phyloP scores from a whole-genome alignment of 495 filamentous ascomycete genomes.

The Tuber microsphaerosporum region DNA sequence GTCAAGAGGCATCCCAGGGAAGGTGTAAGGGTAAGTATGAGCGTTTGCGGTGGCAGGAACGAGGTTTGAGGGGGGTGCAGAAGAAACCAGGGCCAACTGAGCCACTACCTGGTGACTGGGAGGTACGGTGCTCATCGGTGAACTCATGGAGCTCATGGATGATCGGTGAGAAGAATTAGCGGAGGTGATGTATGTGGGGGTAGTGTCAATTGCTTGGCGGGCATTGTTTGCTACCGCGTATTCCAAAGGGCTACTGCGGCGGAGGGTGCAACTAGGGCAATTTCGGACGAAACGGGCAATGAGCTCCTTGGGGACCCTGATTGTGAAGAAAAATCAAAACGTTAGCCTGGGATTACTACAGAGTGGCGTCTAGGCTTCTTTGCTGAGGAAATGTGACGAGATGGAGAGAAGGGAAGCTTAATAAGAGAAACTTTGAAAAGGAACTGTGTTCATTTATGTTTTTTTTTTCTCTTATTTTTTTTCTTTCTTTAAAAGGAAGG shows the following conservation, averaged over 20 bases:
- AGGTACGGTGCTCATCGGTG: constrained; percentile 19
- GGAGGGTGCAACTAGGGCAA: constrained; percentile 46
- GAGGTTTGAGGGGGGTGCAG: constrained; percentile 24
- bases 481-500: not conserved
- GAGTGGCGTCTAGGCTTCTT: not conserved
- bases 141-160: constrained; percentile 29
- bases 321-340: not conserved
- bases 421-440: not conserved
- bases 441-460: not conserved
- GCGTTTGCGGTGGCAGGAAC: constrained; percentile 19
- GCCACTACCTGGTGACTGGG: constrained; percentile 17
- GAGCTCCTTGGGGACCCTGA: constrained; percentile 54
- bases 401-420: constrained; percentile 5
- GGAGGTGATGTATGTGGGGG: constrained; percentile 25
- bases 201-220: constrained; percentile 27
- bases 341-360: constrained; percentile 13
- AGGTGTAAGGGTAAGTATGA: constrained; percentile 24
- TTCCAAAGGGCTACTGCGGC: constrained; percentile 37
- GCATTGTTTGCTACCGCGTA: constrained; percentile 32
- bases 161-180: constrained; percentile 28
- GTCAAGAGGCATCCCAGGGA: constrained; percentile 30
- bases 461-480: not conserved
- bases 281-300: constrained; percentile 55
- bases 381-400: not conserved
- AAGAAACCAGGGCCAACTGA: constrained; percentile 27